Base-by-base conservation (phyloP, 2,329 filamentous ascomycete genomes). In the Dactylella cylindrospora region DNA sequence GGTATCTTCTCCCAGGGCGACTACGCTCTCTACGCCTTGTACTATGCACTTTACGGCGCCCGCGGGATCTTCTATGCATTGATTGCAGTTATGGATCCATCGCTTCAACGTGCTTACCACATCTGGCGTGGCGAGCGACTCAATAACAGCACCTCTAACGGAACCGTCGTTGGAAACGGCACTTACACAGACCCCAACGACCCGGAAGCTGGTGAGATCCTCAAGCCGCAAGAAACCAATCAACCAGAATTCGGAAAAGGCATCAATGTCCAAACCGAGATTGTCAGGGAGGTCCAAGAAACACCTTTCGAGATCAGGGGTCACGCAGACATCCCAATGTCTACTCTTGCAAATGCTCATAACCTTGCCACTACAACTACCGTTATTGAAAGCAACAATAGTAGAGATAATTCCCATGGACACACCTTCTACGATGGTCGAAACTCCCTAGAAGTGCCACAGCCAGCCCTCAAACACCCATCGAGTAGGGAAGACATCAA, bases 61-160 rank as follows among this genome's bases (percentile, higher is more conserved):
- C 66, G 66, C 31, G 66, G 66, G 0, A 64, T 68, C 12, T 65
- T 67, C 29, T 67, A 67, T 23, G 65, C 66, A 1, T 15, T 67
- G 6, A 59, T 68, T 20, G 66, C 55, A 1, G 39, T 65, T 8
- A 53, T 67, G 43, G 66, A 68, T 22, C 66, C 66, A 1, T 66
- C 65, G 4, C 36, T 68, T 8, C 53, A 64, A 17, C 64, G 66
- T 9, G 66, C 54, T 2, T 50, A 65, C 15, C 55, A 51, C 3
- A 32, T 65, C 3, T 68, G 66, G 66, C 60, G 60, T 2, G 60
- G 66, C 25, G 50, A 57, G 5, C 22, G 5, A 5, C 22, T 57
- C 35, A 36, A 26, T 28, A 46, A 31, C 43, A 51, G 53, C 20
- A 54, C 50, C 3, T 5, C 17, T 17, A 33, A 15, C 3, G 40